Conservation (phyloP, 352 stramenopile species). For the Albugo laibachii region DNA sequence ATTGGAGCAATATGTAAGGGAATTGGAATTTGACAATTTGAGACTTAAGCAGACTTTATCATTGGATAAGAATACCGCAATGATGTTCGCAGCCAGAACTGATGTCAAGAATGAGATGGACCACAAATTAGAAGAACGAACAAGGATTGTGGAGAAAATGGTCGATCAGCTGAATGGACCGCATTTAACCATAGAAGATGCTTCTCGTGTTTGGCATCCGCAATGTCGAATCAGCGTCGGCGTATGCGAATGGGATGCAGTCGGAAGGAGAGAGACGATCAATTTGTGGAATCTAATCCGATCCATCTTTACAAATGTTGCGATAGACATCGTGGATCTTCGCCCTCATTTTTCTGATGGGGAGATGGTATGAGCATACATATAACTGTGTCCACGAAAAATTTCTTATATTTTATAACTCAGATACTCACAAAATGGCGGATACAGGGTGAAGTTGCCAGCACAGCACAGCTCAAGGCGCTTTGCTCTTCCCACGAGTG, state of each 20-base stretch:
- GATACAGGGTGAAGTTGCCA: slow-evolving; percentile 57
- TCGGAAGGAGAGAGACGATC: slow-evolving; percentile 45
- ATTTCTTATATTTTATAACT: not conserved
- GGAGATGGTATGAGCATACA: slow-evolving; percentile 24
- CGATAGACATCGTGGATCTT: slow-evolving; percentile 63
- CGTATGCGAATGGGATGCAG: slow-evolving; percentile 59
- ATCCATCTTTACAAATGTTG: slow-evolving; percentile 53
- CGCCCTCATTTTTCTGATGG: slow-evolving; percentile 48
- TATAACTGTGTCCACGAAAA: too few species aligned
- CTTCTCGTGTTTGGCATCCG: slow-evolving; percentile 48
- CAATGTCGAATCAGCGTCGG: slow-evolving; percentile 53
- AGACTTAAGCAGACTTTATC: slow-evolving; percentile 57
- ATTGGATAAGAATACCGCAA: slow-evolving; percentile 9
- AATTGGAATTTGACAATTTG: slow-evolving; percentile 47
- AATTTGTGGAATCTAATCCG: slow-evolving; percentile 68
- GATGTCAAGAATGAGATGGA: slow-evolving; percentile 6
- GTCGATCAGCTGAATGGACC: slow-evolving; percentile 53
- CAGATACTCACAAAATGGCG: slow-evolving; percentile 68
- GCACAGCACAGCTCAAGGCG: slow-evolving; percentile 27
- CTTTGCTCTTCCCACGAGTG: slow-evolving; percentile 58
- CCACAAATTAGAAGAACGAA: slow-evolving; percentile 24
- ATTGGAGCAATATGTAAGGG: slow-evolving; percentile 43
- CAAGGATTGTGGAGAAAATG: slow-evolving; percentile 60
- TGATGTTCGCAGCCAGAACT: too few species aligned
- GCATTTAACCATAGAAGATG: slow-evolving; percentile 42